Base-by-base conservation (phyloP, 2,329 filamentous ascomycete genomes). In the Aspergillus hiratsukae region DNA sequence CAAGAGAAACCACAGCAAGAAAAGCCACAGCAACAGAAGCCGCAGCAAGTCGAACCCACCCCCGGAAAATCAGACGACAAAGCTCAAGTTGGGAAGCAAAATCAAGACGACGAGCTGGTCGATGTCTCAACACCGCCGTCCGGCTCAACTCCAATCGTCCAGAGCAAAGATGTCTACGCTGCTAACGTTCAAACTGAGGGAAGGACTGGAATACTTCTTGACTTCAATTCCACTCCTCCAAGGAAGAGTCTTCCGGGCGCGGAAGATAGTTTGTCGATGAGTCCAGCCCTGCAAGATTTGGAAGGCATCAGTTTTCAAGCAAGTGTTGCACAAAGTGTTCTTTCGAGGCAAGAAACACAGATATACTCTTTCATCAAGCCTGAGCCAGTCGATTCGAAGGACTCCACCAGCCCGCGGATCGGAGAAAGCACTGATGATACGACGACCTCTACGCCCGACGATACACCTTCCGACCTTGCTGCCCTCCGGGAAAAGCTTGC, bases 291-390 rank as follows among this genome's bases (percentile, higher is more conserved):
- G 28, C 48, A 58, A 55, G 65, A 67, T 28, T 43, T 66, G 27
- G 49, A 63, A 56, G 66, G 63, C 2, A 48, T 69, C 21, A 58
- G 64, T 14, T 67, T 67, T 43, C 25, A 49, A 21, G 48, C 3
- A 11, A 14, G 27, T 23, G 8, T 23, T 25, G 21, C 21, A 46
- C 43, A 23, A 25, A 23, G 21, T 27, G 10, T 23, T 14, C 3
- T 14, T 25, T 23, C 10, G 23, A 23, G 23, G 6, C 21, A 21
- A 25, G 43, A 23, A 46, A 17, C 21, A 5, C 43, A 23, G 6
- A 17, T 25, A 23, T 14, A 21, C 43, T 23, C 19, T 25, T 11
- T 23, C 11, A 8, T 7, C 3, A 11, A 46, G 21, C 0, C 21
- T 17, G 43, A 46, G 21, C 21, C 10, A 46, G 23, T 23, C 23